Evolutionary conservation across 2,329 filamentous ascomycete species (phyloP).

Genomic region (Nothomitra cinnamomea): DNA sequence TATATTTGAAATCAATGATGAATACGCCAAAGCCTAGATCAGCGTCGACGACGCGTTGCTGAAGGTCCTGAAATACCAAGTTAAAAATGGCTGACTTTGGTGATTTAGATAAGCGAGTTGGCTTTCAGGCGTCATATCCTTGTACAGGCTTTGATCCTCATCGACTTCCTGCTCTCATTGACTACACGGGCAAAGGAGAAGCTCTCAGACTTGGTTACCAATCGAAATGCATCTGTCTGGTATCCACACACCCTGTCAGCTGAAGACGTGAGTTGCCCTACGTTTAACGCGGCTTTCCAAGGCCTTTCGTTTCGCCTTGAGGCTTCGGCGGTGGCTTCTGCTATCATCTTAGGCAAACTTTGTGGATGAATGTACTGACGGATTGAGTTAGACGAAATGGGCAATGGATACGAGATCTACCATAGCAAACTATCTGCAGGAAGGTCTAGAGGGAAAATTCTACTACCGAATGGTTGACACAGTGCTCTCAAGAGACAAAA

Average conservation of each 20-base stretch:
- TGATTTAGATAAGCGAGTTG: constrained; percentile 65
- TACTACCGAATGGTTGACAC: constrained; percentile 96
- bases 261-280: constrained; percentile 52
- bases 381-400: constrained; percentile 52
- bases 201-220: constrained; percentile 43
- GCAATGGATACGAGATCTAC: constrained; percentile 56
- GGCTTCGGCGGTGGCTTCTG: background rate
- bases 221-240: constrained; percentile 67
- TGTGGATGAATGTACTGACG: background rate
- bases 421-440: constrained; percentile 70
- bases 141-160: constrained; percentile 83
- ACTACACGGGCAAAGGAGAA: constrained; percentile 69
- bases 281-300: background rate
- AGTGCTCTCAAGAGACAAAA: constrained; percentile 87
- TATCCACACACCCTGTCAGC: constrained; percentile 63
- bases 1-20: too few species aligned
- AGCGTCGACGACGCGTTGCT: too few species aligned
- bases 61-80: background rate
- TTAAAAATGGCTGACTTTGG: background rate
- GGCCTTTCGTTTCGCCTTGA: background rate
- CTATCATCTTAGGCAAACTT: background rate
- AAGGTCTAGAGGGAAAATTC: constrained; percentile 70
- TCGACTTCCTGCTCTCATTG: constrained; percentile 89
- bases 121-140: constrained; percentile 89
- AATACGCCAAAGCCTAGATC: too few species aligned